Base-by-base conservation (phyloP, 2,329 filamentous ascomycete genomes). In the Aspergillus melleus region DNA sequence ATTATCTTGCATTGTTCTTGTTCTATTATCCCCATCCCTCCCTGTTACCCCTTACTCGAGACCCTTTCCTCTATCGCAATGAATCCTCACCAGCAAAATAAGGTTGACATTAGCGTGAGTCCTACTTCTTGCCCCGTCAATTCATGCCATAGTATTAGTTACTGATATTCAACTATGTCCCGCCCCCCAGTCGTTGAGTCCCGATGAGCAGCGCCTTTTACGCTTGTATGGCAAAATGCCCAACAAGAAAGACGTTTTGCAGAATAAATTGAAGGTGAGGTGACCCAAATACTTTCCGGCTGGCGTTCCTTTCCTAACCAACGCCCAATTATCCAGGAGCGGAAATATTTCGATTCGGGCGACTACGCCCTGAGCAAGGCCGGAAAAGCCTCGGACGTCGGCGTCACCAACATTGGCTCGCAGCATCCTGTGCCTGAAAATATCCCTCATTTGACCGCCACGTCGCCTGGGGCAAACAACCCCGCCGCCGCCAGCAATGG, bases 21-120 rank as follows among this genome's bases (percentile, higher is more conserved):
- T 49, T 51, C 46, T 55, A 39, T 52, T 51, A 32, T 58, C 50
- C 22, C 51, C 12, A 42, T 56, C 54, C 47, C 22, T 55, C 57
- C 54, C 52, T 50, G 44, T 56, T 32, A 55, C 54, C 54, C 30
- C 22, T 29, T 49, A n/a, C 16, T 42, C 10, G 19, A 19, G 49
- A 54, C 47, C 8, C 52, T 22, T 55, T 30, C 20, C 19, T 44
- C 49, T n/a, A 54, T 62, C 78, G 83, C 70, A 66, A 96, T 98
- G 92, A 97, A 97, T 78, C 94, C 94, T 70, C 92, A 93, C 78
- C 91, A 97, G 84, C 93, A 96, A 86, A 97, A 97, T 85, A 98
- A 99, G 84, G 86, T 98, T 72, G 95, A 99, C 80, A 85, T 97
- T 80, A 93, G 86, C 83, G 95, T 97, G 82, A 82, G 91, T 86